phyloP scores from a whole-genome alignment of 768 basidiomycete genomes.

The Psilocybe sp. region DNA sequence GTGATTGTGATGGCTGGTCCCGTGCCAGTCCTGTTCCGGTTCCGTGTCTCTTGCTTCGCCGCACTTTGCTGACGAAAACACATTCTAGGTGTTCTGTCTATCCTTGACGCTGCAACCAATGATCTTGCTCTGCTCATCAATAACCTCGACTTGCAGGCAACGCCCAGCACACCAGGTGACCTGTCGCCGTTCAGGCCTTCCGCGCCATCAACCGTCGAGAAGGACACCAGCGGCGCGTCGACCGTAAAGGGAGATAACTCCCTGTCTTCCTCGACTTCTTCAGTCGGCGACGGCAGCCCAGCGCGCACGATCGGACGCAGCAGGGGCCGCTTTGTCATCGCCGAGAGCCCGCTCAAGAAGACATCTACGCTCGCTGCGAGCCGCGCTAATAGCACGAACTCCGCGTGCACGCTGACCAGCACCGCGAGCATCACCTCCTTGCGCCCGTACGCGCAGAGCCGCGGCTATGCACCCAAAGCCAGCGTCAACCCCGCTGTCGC shows the following conservation, averaged over 20 bases:
- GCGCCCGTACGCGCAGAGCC: constrained; percentile 26
- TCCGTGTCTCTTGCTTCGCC: not conserved
- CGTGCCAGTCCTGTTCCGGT: not conserved
- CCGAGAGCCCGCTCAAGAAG: constrained; percentile 37
- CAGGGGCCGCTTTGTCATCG: constrained; percentile 21
- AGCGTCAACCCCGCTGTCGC: constrained; percentile 1
- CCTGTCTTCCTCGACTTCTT: not conserved
- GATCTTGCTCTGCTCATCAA: constrained; percentile 78
- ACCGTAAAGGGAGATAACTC: not conserved
- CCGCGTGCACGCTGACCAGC: constrained; percentile 25
- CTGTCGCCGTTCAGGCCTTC: constrained; percentile 42
- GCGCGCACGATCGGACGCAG: constrained; percentile 16
- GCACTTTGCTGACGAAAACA: constrained; percentile 1
- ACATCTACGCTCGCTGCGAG: constrained; percentile 8
- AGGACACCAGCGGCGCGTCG: not conserved
- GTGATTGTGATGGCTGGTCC: too few species aligned
- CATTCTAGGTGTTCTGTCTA: constrained; percentile 52
- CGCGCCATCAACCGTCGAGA: constrained; percentile 16
- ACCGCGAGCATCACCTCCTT: constrained; percentile 34
- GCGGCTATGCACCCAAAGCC: constrained; percentile 10
- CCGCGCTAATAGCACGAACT: constrained; percentile 1
- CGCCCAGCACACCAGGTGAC: constrained; percentile 55
- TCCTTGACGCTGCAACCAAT: constrained; percentile 77
- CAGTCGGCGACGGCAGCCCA: constrained; percentile 22
- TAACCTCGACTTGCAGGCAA: constrained; percentile 78